Evolutionary conservation across 2,329 filamentous ascomycete species (phyloP), one percentile per base, ranked within the genome.

Genomic region (Botrytis squamosa): DNA sequence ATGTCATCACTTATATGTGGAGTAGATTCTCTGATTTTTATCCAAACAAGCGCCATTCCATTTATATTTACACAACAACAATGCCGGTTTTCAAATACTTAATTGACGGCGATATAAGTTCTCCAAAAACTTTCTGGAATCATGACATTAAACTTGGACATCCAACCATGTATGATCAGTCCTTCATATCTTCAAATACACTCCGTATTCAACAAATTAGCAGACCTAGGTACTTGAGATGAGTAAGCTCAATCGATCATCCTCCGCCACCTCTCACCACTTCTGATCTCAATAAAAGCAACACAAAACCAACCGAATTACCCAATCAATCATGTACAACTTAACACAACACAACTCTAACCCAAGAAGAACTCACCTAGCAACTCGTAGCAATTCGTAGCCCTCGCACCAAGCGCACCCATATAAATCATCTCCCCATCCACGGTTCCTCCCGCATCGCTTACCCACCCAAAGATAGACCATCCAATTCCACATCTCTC

Each of bases 111-210:
- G 38, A 6, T 10, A 7, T 4, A n/a, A 65, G 25, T 49, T 2
- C 5, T 4, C 20, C 1, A 9, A 42, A 42, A 29, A n/a, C 29
- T 44, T 44, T 20, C 42, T 20, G 16, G 7, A 20, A 44, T 44
- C 7, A 20, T 44, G 18, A 44, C 20, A 44, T 44, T 44, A 20
- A 44, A 20, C 7, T 44, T 44, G 18, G 42, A 20, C 42, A 44
- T 7, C 12, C 22, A 22, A n/a, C 2, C 5, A 16, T 25, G 10
- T 22, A 16, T 14, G 16, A n/a, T 3, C 0, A 16, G 14, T 1
- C n/a, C 10, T 14, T 7, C 10, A 25, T 4, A 25, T 33, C 5
- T 33, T 16, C 5, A 25, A 36, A 9, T 1, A 36, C 10, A 18
- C 36, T 38, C 44, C 1, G 2, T 3, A 38, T 63, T n/a, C 38